Percentiles rank a stretch among this genome's conserved stretches.
Conservation (phyloP, 108 stramenopile species). For the Fragilaria crotonensis region DNA sequence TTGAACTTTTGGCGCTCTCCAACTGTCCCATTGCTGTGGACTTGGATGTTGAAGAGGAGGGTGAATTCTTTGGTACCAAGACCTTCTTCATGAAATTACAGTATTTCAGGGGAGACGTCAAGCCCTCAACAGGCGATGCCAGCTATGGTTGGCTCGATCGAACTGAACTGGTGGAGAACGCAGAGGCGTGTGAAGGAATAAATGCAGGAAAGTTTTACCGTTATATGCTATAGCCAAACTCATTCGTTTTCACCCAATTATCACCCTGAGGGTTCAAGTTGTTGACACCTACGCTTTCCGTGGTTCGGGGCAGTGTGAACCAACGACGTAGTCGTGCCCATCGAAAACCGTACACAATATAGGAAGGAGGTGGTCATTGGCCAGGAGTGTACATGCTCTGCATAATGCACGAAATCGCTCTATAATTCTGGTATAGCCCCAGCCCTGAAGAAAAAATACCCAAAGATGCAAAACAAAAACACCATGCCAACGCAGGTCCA, state of each 20-base stretch:
- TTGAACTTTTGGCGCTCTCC: constrained; percentile 56
- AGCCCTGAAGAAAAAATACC: constrained; percentile 9
- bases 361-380: too few relatives aligned
- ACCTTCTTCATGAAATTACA: constrained; percentile 72
- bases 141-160: constrained; percentile 75
- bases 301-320: too few relatives aligned
- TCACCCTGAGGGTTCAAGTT: too few relatives aligned
- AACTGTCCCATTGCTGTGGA: constrained; percentile 67
- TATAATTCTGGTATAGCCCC: constrained; percentile 11
- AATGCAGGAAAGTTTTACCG: constrained; percentile 67
- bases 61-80: constrained; percentile 56
- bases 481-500: constrained; percentile 18
- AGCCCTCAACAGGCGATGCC: constrained; percentile 17
- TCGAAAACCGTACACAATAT: too few relatives aligned
- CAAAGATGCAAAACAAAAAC: constrained; percentile 10
- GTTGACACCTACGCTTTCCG: too few relatives aligned
- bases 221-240: constrained; percentile 47
- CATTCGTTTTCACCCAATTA: not conserved
- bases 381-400: too few relatives aligned
- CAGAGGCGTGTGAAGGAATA: constrained; percentile 32
- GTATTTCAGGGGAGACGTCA: constrained; percentile 49
- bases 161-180: constrained; percentile 56
- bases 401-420: too few relatives aligned
- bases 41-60: constrained; percentile 25
- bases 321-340: too few relatives aligned